phyloP scores from a whole-genome alignment of 495 filamentous ascomycete genomes.

The Penicillium mononematosum region DNA sequence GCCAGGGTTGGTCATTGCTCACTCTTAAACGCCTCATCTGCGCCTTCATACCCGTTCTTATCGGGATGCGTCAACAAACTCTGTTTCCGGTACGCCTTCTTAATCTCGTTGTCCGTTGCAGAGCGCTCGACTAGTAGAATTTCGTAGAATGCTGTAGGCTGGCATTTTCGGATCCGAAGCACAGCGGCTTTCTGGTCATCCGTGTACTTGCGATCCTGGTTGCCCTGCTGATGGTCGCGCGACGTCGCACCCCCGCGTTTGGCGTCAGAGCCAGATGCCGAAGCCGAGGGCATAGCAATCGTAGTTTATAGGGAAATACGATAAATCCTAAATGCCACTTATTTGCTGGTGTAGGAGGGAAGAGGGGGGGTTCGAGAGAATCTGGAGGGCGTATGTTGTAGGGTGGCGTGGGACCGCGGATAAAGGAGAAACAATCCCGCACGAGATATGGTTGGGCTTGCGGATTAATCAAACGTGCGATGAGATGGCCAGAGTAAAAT shows the following conservation, averaged over 20 bases:
- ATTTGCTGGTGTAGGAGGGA: slow-evolving; percentile 9
- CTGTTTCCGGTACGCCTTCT: slow-evolving; percentile 95
- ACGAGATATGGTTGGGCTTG: slow-evolving; percentile 7
- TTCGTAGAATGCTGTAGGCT: slow-evolving; percentile 88
- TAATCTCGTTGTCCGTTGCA: slow-evolving; percentile 79
- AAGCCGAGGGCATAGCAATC: slow-evolving; percentile 70
- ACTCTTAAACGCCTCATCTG: slow-evolving; percentile 96
- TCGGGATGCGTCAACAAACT: slow-evolving; percentile 94
- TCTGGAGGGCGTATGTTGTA: not conserved
- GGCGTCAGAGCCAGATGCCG: slow-evolving; percentile 70
- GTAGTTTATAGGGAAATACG: not conserved
- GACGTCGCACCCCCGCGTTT: slow-evolving; percentile 61
- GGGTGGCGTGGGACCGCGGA: slow-evolving; percentile 26
- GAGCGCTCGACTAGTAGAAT: slow-evolving; percentile 76
- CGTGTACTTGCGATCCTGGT: slow-evolving; percentile 85
- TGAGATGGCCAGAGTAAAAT: slow-evolving; percentile 7
- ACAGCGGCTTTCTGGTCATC: slow-evolving; percentile 88
- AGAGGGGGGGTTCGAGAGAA: slow-evolving; percentile 3
- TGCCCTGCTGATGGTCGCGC: slow-evolving; percentile 90
- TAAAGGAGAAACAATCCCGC: slow-evolving; percentile 23
- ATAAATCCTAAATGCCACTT: not conserved
- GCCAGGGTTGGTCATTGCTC: slow-evolving; percentile 29
- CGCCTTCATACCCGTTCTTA: slow-evolving; percentile 96
- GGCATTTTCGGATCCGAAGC: slow-evolving; percentile 78
- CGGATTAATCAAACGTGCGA: slow-evolving; percentile 9